Conservation (phyloP, 2,329 filamentous ascomycete genomes). For the Dactylellina leptospora region DNA sequence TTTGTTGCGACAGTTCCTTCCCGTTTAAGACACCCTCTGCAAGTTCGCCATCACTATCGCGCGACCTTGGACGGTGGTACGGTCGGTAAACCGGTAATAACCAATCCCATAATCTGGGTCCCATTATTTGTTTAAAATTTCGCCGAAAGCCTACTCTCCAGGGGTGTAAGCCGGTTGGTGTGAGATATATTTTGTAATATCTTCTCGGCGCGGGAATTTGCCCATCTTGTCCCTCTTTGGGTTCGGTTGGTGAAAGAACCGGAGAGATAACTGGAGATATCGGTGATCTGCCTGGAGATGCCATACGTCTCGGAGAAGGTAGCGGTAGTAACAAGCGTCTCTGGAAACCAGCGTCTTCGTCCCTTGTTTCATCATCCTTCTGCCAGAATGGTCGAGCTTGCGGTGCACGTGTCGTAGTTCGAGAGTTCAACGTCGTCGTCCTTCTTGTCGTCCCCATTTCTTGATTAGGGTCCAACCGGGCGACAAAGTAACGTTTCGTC, state of each 20-base stretch:
- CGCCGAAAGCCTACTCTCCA: constrained; percentile 48
- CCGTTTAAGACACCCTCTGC: constrained; percentile 35
- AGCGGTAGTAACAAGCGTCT: constrained; percentile 35
- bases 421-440: constrained; percentile 25
- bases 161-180: constrained; percentile 35
- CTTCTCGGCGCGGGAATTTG: constrained; percentile 20
- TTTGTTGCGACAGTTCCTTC: constrained; percentile 43
- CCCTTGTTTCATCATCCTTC: constrained; percentile 37
- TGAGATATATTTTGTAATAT: constrained; percentile 51
- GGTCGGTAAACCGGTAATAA: constrained; percentile 39
- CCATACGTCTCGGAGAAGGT: constrained; percentile 21
- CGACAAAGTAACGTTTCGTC: constrained; percentile 50
- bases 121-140: constrained; percentile 51
- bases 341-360: constrained; percentile 43
- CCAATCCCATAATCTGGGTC: constrained; percentile 48
- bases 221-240: constrained; percentile 8
- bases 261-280: constrained; percentile 15
- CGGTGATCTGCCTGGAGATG: constrained; percentile 28
- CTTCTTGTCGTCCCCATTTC: constrained; percentile 22
- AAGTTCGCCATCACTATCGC: constrained; percentile 42
- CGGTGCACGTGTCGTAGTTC: constrained; percentile 14
- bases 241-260: background rate
- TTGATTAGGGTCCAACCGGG: constrained; percentile 43
- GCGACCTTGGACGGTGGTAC: constrained; percentile 35
- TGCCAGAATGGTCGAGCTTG: constrained; percentile 46